Conservation (phyloP, 441 rosid genomes). For the Populus tomentosa region DNA sequence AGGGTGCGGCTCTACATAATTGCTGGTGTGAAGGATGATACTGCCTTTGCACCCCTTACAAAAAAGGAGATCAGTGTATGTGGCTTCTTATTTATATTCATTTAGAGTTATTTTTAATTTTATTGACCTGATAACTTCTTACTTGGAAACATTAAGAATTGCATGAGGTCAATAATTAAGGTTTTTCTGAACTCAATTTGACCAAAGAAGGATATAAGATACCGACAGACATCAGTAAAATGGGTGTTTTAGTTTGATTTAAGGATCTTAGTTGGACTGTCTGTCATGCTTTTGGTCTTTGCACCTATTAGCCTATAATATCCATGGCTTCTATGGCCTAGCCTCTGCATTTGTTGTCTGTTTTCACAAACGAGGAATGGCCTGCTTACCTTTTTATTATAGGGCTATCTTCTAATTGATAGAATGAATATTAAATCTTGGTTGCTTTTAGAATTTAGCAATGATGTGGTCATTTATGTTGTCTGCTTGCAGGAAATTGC, state of each 20-base stretch:
- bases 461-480: slow-evolving; percentile 13
- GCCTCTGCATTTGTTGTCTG: not conserved
- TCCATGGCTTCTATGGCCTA: not conserved
- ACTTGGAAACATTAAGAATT: not conserved
- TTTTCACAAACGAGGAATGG: not conserved
- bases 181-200: not conserved
- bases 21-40: slow-evolving; percentile 79
- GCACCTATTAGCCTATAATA: not conserved
- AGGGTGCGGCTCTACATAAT: slow-evolving; percentile 90
- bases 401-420: not conserved
- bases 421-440: not conserved
- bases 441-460: not conserved
- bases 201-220: not conserved
- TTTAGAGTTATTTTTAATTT: not conserved
- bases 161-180: not conserved
- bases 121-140: not conserved
- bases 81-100: slow-evolving; percentile 8
- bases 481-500: slow-evolving; percentile 72
- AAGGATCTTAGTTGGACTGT: not conserved
- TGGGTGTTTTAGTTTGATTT: not conserved
- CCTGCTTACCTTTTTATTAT: not conserved
- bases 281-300: not conserved
- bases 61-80: slow-evolving; percentile 98
- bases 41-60: slow-evolving; percentile 86
- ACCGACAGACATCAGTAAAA: not conserved